Evolutionary conservation across 2,329 filamentous ascomycete species (phyloP), one percentile per base, ranked within the genome.

Genomic region (Botrytis porri): DNA sequence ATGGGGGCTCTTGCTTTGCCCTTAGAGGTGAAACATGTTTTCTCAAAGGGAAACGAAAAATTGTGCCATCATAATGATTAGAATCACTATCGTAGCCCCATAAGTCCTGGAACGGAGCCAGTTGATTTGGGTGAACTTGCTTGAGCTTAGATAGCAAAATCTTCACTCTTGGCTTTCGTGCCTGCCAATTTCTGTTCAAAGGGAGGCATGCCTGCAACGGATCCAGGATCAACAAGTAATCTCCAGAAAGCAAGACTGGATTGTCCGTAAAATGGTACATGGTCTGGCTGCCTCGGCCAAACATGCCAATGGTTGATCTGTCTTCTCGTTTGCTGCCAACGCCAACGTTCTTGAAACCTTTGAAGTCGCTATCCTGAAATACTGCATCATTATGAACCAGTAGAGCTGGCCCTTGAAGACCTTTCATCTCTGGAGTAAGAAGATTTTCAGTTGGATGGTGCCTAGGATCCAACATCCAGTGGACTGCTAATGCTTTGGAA

Each of bases 261-360:
- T 79, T 77, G 62, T 81, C 80, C 22, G 81, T 82, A 74, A 78
- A 82, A 67, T 82, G 81, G 74, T 79, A 82, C 80, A 82, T 82
- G 5, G 80, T 82, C 66, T 82, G 78, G 10, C 80, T 80, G 3
- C 81, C 81, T 43, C 80, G 74, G 8, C 81, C 81, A 72, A 82
- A 82, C 73, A 80, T 80, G 16, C 81, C 81, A 32, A 82, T 82
- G 6, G 77, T 77, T 1, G 74, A 74, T 25, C 69, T 69, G 43
- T 81, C 75, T 7, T 78, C 61, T 69, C 71, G 65, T 69, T 82
- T 82, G 43, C 81, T 81, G 1, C 80, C 80, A 39, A 78, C 74
- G 7, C 81, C 81, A 14, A 82, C 78, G 60, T 81, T 75, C 62
- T 78, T 80, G 35, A 82, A 78, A 0, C 81, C 80, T 14, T 76